phyloP scores from a whole-genome alignment of 345 rosid species.

The Triadica sebifera region DNA sequence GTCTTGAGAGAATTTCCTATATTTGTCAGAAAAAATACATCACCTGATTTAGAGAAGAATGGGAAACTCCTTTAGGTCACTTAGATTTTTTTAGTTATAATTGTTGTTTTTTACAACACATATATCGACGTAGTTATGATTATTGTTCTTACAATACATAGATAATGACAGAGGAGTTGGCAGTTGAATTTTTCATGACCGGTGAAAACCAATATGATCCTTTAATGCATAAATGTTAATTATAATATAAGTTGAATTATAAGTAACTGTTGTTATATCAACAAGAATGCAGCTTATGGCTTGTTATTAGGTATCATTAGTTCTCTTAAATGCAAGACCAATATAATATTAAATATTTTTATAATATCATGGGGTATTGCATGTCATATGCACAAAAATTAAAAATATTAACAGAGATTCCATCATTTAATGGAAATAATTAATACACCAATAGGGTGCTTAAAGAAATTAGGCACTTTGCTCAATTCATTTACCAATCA shows the following conservation, averaged over 20 bases:
- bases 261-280: too few species aligned
- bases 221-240: background rate
- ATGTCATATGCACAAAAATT: background rate
- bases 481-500: background rate
- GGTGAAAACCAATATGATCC: background rate
- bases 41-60: too few species aligned
- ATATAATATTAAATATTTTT: background rate
- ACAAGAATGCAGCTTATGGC: background rate
- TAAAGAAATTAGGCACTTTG: too few species aligned
- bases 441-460: too few species aligned
- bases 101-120: background rate
- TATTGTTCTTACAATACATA: too few species aligned
- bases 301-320: background rate
- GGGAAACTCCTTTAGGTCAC: background rate
- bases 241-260: background rate
- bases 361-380: background rate
- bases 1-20: background rate
- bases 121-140: background rate
- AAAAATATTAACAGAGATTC: too few species aligned
- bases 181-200: background rate
- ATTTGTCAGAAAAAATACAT: too few species aligned
- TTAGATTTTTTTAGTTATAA: background rate
- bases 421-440: too few species aligned
- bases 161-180: too few species aligned
- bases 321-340: background rate